Conservation (phyloP, 2,329 filamentous ascomycete species). For the Colletotrichum camelliae region DNA sequence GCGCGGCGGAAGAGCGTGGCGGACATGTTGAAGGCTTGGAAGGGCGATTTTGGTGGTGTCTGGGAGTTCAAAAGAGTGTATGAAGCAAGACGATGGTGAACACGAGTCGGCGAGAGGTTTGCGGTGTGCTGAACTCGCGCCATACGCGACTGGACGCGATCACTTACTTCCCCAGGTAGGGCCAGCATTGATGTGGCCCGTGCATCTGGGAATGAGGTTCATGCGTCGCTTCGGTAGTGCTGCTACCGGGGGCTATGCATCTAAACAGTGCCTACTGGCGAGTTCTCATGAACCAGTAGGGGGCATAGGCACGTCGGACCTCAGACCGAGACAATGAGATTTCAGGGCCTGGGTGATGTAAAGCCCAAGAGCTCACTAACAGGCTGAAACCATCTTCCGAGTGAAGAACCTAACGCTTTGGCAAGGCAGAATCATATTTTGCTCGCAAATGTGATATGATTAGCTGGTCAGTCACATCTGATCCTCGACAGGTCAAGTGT, state of each 20-base stretch:
- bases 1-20: slow-evolving; percentile 58
- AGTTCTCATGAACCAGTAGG: background rate
- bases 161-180: background rate
- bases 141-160: background rate
- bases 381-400: background rate
- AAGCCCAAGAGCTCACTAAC: background rate
- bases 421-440: background rate
- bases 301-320: background rate
- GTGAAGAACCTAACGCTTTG: background rate
- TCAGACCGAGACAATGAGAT: background rate
- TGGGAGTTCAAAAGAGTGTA: background rate
- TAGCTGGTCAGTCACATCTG: background rate
- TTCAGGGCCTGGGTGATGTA: background rate
- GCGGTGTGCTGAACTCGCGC: background rate
- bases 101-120: background rate
- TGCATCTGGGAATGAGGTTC: background rate
- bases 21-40: slow-evolving; percentile 39
- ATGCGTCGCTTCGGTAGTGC: background rate
- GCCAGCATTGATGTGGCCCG: background rate
- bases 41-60: background rate
- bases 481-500: background rate
- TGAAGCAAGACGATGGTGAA: background rate
- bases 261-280: background rate
- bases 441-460: background rate
- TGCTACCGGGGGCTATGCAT: background rate